These are phyloP conservation scores for Penicillium vulpinum DNA, from an alignment of 2,329 filamentous ascomycete species.

Conservation along the genomic window DNA sequence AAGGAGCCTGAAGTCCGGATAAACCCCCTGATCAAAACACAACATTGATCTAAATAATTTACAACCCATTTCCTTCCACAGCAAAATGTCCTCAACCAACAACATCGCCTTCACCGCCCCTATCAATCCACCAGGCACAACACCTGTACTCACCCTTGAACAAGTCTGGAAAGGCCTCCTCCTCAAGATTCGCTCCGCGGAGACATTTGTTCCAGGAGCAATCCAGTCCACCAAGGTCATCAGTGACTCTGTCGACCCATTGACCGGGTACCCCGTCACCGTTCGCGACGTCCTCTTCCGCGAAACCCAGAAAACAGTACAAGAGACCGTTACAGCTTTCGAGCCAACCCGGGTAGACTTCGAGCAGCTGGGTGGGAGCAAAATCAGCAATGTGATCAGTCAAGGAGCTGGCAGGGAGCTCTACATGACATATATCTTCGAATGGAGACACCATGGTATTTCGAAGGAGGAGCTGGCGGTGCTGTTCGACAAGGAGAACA, in stretches of 20 bases:
- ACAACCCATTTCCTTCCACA: neutral
- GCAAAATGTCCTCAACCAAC: slow-evolving; percentile 28
- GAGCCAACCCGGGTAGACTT: slow-evolving; percentile 30
- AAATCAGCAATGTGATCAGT: slow-evolving; percentile 31
- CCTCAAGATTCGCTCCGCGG: slow-evolving; percentile 31
- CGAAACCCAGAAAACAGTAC: slow-evolving; percentile 24
- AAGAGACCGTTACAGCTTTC: slow-evolving; percentile 30
- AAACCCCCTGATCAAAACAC: neutral
- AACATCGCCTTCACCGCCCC: slow-evolving; percentile 41
- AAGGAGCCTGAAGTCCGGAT: neutral
- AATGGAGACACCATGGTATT: slow-evolving; percentile 38
- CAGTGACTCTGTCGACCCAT: slow-evolving; percentile 23
- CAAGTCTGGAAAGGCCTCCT: slow-evolving; percentile 41
- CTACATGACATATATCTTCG: slow-evolving; percentile 46
- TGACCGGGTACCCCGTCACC: slow-evolving; percentile 26
- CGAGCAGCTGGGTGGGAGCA: slow-evolving; percentile 28
- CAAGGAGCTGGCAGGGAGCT: slow-evolving; percentile 35
- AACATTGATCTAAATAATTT: neutral
- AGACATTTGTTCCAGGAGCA: slow-evolving; percentile 32
- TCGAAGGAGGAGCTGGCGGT: slow-evolving; percentile 16
- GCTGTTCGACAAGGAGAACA: slow-evolving; percentile 20
- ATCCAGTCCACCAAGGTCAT: slow-evolving; percentile 32
- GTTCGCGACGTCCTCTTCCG: slow-evolving; percentile 33
- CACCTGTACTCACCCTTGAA: slow-evolving; percentile 29
- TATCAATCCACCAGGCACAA: slow-evolving; percentile 37